Conservation (phyloP, 192 early-diverging fungal genomes). For the Lunasporangiospora selenospora region DNA sequence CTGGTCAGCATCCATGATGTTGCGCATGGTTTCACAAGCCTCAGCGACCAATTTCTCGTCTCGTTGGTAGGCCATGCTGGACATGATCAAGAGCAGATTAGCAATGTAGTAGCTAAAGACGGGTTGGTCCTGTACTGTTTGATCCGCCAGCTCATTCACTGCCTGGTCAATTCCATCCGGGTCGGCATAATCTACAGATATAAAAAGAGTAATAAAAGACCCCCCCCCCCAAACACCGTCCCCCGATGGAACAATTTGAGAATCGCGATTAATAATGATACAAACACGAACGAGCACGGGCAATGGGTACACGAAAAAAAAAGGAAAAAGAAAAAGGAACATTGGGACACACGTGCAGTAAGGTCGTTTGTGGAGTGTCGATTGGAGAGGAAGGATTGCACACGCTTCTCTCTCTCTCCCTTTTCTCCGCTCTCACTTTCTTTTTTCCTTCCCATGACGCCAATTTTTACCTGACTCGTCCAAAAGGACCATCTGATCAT, state of each 20-base stretch:
- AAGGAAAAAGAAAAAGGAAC: background rate
- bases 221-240: too few relatives aligned
- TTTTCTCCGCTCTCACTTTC: too few relatives aligned
- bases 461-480: slow-evolving; percentile 43
- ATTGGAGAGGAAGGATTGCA: too few relatives aligned
- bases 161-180: slow-evolving; percentile 42
- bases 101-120: slow-evolving; percentile 53
- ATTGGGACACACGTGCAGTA: too few relatives aligned
- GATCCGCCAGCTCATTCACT: slow-evolving; percentile 8
- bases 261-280: too few relatives aligned
- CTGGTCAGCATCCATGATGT: slow-evolving; percentile 22
- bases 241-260: too few relatives aligned
- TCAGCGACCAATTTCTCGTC: slow-evolving; percentile 51
- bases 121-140: background rate
- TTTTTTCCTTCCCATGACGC: too few relatives aligned
- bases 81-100: slow-evolving; percentile 52
- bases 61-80: slow-evolving; percentile 55
- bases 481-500: slow-evolving; percentile 29
- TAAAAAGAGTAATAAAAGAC: too few relatives aligned
- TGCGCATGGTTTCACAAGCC: slow-evolving; percentile 40
- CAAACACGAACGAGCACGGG: too few relatives aligned
- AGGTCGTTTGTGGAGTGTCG: too few relatives aligned
- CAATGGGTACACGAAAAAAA: background rate
- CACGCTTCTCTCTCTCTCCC: too few relatives aligned
- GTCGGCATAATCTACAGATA: slow-evolving; percentile 38